Conservation (phyloP, 2,329 filamentous ascomycete genomes). For the Fusarium caatingaense region DNA sequence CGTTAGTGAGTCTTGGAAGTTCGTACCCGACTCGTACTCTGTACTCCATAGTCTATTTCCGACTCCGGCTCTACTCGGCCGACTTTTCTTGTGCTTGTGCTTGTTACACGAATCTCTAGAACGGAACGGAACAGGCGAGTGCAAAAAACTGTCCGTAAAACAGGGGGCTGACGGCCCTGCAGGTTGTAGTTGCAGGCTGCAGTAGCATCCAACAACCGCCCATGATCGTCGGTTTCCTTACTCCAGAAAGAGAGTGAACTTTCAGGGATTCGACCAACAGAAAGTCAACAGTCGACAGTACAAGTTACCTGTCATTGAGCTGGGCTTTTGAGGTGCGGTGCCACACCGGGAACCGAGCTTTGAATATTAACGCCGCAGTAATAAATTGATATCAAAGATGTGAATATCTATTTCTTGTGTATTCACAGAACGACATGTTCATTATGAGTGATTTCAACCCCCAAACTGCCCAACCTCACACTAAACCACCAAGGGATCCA, state of each 20-base stretch:
- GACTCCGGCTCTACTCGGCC: slow-evolving; percentile 21
- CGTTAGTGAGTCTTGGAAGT: slow-evolving; percentile 15
- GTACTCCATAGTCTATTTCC: neutral
- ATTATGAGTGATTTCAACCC: slow-evolving; percentile 2
- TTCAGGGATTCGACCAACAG: slow-evolving; percentile 8
- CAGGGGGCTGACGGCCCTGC: slow-evolving; percentile 27
- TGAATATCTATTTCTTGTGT: neutral
- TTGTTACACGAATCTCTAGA: slow-evolving; percentile 19
- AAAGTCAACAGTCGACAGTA: neutral
- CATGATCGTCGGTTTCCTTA: slow-evolving; percentile 17
- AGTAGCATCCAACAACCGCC: neutral
- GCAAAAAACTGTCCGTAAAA: slow-evolving; percentile 5
- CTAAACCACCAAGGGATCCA: slow-evolving; percentile 22
- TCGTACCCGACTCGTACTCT: slow-evolving; percentile 22
- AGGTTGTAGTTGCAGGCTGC: neutral
- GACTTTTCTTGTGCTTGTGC: slow-evolving; percentile 31
- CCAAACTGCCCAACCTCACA: slow-evolving; percentile 19
- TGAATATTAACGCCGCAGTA: slow-evolving; percentile 14
- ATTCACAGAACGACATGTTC: slow-evolving; percentile 3
- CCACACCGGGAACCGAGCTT: slow-evolving; percentile 19
- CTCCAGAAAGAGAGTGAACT: neutral
- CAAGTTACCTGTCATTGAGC: slow-evolving; percentile 12
- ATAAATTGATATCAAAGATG: slow-evolving; percentile 5
- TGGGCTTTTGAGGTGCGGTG: neutral
- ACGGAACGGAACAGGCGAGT: neutral